Percentiles rank a stretch among this genome's conserved stretches.
Conservation (phyloP, 2,329 filamentous ascomycete genomes). For the Alternaria sp. region DNA sequence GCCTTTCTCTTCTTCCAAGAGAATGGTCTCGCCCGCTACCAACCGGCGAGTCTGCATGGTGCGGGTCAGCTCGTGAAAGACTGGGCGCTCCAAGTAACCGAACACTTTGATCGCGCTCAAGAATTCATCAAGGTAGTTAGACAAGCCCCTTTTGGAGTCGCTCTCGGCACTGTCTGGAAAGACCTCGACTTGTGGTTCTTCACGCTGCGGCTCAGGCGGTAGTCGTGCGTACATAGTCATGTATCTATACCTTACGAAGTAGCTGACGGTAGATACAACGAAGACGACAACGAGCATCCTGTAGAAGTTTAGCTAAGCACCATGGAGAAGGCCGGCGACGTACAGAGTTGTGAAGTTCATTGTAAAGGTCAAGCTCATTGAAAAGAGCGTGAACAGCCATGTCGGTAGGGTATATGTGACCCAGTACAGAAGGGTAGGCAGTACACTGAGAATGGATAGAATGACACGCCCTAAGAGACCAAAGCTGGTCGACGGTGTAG, state of each 20-base stretch:
- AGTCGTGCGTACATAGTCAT: slow-evolving; percentile 96
- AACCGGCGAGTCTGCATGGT: slow-evolving; percentile 98
- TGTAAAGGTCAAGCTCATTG: slow-evolving; percentile 92
- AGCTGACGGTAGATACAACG: slow-evolving; percentile 84
- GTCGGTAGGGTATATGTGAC: slow-evolving; percentile 85
- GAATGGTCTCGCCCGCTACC: slow-evolving; percentile 92
- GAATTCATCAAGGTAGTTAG: slow-evolving; percentile 98
- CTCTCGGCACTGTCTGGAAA: slow-evolving; percentile 93
- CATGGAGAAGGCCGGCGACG: slow-evolving; percentile 38
- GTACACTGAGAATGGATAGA: slow-evolving; percentile 59
- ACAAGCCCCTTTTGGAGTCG: slow-evolving; percentile 85
- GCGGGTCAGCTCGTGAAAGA: slow-evolving; percentile 95
- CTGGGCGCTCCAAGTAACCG: slow-evolving; percentile 92
- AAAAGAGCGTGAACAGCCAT: slow-evolving; percentile 87
- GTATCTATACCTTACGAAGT: slow-evolving; percentile 94
- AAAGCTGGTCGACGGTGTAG: slow-evolving; percentile 42
- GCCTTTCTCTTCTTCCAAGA: slow-evolving; percentile 96
- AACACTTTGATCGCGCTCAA: slow-evolving; percentile 99
- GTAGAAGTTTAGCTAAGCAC: slow-evolving; percentile 34
- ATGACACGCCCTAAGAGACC: slow-evolving; percentile 60
- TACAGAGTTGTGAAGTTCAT: slow-evolving; percentile 98
- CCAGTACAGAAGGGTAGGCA: slow-evolving; percentile 75
- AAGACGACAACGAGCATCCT: slow-evolving; percentile 72
- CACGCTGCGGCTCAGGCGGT: slow-evolving; percentile 91
- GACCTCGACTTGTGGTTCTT: slow-evolving; percentile 93